These are phyloP conservation scores for Xylaria multiplex DNA, from an alignment of 2,329 filamentous ascomycete genomes.

Conservation along the genomic window DNA sequence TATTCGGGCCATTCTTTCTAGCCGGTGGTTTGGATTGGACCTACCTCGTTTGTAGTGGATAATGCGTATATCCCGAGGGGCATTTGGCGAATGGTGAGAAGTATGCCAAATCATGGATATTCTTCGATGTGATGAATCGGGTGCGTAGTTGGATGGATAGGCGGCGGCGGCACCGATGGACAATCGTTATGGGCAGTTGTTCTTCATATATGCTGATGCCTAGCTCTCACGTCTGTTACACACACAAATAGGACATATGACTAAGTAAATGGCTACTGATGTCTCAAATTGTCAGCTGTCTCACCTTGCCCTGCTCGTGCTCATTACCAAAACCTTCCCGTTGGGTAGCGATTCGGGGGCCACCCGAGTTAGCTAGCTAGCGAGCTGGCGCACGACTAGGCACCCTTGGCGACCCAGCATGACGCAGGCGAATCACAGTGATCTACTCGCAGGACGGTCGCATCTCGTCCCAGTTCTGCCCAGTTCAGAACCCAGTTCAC, in stretches of 20 bases:
- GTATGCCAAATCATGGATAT: background rate
- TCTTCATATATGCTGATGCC: slow-evolving; percentile 4
- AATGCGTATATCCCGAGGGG: slow-evolving; percentile 12
- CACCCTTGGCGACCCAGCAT: slow-evolving; percentile 30
- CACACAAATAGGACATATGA: background rate
- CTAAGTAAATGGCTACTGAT: background rate
- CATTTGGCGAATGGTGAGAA: background rate
- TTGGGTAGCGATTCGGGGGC: slow-evolving; percentile 35
- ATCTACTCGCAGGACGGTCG: slow-evolving; percentile 8
- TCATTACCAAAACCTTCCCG: slow-evolving; percentile 12
- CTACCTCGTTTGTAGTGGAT: slow-evolving; percentile 20
- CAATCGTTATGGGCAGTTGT: background rate
- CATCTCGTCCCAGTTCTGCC: slow-evolving; percentile 3
- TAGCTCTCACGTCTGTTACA: slow-evolving; percentile 6
- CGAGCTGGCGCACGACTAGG: slow-evolving; percentile 20
- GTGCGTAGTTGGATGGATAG: background rate
- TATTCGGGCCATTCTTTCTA: slow-evolving; percentile 25
- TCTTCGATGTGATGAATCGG: slow-evolving; percentile 5
- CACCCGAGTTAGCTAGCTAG: slow-evolving; percentile 10
- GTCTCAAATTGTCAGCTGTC: background rate
- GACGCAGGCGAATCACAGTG: slow-evolving; percentile 43
- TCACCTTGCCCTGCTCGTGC: slow-evolving; percentile 7
- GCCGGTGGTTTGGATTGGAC: slow-evolving; percentile 20
- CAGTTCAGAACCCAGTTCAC: slow-evolving; percentile 38
- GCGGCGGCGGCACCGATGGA: background rate